These are phyloP conservation scores for Rhizophlyctis rosea DNA, from an alignment of 192 early-diverging fungal genomes.

Conservation along the genomic window DNA sequence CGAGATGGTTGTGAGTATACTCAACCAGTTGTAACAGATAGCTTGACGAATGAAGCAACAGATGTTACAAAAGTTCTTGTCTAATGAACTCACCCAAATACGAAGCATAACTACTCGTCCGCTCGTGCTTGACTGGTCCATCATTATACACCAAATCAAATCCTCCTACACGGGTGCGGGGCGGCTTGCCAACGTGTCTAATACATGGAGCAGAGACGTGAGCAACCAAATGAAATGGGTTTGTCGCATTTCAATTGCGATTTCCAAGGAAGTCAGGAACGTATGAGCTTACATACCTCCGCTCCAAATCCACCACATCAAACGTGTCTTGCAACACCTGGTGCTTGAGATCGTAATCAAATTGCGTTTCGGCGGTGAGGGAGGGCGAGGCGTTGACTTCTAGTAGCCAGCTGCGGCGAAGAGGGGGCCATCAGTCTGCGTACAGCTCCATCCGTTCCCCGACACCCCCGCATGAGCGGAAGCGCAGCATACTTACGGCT, in stretches of 20 bases:
- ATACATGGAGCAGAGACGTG: no score
- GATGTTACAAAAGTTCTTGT: no score
- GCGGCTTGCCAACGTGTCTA: constrained; percentile 29
- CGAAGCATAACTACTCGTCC: constrained; percentile 45
- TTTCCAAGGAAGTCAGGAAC: constrained; percentile 11
- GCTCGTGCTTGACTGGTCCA: constrained; percentile 58
- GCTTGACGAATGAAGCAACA: not conserved
- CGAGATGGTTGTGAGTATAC: not conserved
- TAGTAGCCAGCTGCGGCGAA: constrained; percentile 45
- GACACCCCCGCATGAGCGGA: no score
- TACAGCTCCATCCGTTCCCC: no score
- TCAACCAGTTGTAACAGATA: not conserved
- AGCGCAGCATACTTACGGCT: constrained; percentile 33
- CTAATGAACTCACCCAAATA: constrained; percentile 51
- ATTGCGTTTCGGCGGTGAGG: constrained; percentile 60
- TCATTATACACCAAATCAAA: constrained; percentile 68
- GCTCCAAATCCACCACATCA: constrained; percentile 58
- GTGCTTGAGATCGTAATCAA: constrained; percentile 62
- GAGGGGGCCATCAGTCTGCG: no score
- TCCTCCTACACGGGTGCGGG: constrained; percentile 48
- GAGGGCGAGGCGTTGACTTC: constrained; percentile 64
- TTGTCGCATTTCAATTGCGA: no score
- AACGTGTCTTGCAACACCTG: constrained; percentile 59
- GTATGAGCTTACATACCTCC: constrained; percentile 17
- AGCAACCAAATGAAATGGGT: no score